These are phyloP conservation scores for Trametes sp. DNA, from an alignment of 1,284 basidiomycete genomes.

Conservation along the genomic window DNA sequence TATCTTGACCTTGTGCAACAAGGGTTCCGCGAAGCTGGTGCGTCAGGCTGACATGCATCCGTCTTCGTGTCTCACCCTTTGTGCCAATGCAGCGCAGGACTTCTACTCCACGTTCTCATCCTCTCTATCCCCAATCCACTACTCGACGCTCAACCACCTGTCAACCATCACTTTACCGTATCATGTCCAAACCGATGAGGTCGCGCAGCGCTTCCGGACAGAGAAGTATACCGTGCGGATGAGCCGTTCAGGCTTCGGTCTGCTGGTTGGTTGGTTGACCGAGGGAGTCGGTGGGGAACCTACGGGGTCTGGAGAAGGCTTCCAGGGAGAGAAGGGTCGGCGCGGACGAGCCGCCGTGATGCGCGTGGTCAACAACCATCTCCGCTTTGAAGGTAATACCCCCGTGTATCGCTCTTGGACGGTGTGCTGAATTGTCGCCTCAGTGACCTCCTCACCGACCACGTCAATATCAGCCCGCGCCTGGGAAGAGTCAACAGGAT, in stretches of 20 bases:
- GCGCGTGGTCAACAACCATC: conserved; percentile 93
- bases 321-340: conserved; percentile 82
- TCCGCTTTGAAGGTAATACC: conserved; percentile 84
- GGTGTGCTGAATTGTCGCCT: conserved; percentile 37
- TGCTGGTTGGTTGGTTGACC: conserved; percentile 96
- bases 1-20: conserved; percentile 94
- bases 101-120: conserved; percentile 81
- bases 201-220: conserved; percentile 86
- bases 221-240: conserved; percentile 94
- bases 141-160: conserved; percentile 79
- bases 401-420: conserved; percentile 8
- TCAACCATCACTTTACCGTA: conserved; percentile 84
- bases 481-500: conserved; percentile 86
- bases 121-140: conserved; percentile 77
- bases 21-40: conserved; percentile 90
- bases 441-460: conserved; percentile 77
- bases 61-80: conserved; percentile 1
- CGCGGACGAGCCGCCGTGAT: conserved; percentile 86
- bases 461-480: conserved; percentile 65
- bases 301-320: conserved; percentile 82
- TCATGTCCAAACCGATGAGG: conserved; percentile 86
- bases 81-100: conserved; percentile 60
- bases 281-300: conserved; percentile 91
- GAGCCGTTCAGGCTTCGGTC: conserved; percentile 90
- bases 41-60: conserved; percentile 36